phyloP scores from a whole-genome alignment of 75 land plant species.

The Larix kaempferi region DNA sequence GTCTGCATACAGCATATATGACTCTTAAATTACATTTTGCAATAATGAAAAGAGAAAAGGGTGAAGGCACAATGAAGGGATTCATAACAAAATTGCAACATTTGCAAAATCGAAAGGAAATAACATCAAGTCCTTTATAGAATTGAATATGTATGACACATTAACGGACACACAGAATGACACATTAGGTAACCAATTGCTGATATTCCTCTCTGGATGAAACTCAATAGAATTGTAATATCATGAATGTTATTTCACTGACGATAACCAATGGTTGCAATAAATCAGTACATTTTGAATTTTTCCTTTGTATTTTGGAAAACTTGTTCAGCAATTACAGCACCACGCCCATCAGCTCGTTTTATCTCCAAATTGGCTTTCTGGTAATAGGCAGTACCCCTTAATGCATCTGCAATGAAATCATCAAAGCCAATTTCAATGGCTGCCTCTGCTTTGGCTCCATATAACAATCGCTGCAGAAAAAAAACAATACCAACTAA shows the following conservation, averaged over 20 bases:
- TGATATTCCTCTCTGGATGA: not conserved
- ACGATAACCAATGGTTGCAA: not conserved
- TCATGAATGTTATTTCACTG: not conserved
- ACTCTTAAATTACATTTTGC: no score
- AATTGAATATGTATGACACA: not conserved
- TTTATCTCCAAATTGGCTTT: constrained; percentile 89
- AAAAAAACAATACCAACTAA: not conserved
- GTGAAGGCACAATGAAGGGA: no score
- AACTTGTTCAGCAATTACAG: constrained; percentile 83
- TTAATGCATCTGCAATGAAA: constrained; percentile 95
- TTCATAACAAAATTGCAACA: not conserved
- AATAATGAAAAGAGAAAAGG: no score
- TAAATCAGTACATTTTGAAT: constrained; percentile 70
- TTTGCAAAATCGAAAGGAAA: not conserved
- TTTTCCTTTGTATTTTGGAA: constrained; percentile 82
- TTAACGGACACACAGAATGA: not conserved
- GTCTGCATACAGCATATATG: no score
- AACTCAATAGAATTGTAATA: constrained; percentile 1
- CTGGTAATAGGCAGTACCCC: constrained; percentile 88
- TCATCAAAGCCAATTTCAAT: constrained; percentile 96
- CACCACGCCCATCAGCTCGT: constrained; percentile 77
- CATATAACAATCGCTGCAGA: constrained; percentile 87
- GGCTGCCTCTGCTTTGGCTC: constrained; percentile 96
- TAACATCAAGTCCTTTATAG: not conserved
- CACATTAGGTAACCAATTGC: not conserved